Evolutionary conservation across 2,329 filamentous ascomycete species (phyloP).

Genomic region (Trichoderma asperellum): DNA sequence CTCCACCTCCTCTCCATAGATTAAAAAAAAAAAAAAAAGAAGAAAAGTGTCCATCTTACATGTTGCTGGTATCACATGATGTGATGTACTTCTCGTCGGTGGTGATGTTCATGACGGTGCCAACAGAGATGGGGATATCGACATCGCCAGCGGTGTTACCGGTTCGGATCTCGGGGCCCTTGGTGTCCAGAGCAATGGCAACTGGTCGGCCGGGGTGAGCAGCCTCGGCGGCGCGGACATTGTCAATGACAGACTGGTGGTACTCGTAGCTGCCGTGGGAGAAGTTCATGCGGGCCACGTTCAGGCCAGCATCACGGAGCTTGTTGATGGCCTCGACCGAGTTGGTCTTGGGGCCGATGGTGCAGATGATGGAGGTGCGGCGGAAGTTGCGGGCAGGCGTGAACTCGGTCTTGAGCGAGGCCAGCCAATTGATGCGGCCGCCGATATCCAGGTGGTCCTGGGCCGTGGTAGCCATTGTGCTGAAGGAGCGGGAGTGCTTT

Average conservation of each 20-base stretch:
- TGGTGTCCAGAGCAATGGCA: slow-evolving; percentile 87
- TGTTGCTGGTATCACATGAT: slow-evolving; percentile 84
- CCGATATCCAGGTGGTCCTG: slow-evolving; percentile 85
- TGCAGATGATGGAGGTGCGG: slow-evolving; percentile 97
- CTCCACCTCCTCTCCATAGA: background rate
- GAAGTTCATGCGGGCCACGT: slow-evolving; percentile 99
- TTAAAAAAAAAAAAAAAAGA: too few relatives aligned
- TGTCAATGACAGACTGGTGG: slow-evolving; percentile 97
- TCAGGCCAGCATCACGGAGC: slow-evolving; percentile 87
- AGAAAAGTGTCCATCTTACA: slow-evolving; percentile 62
- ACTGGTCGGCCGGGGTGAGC: slow-evolving; percentile 79
- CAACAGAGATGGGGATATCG: slow-evolving; percentile 84
- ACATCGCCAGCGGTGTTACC: slow-evolving; percentile 78
- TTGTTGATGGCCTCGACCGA: slow-evolving; percentile 95
- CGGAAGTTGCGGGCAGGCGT: slow-evolving; percentile 87
- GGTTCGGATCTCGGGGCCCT: slow-evolving; percentile 65
- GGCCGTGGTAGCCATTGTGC: slow-evolving; percentile 65
- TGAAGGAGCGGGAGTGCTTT: slow-evolving; percentile 41
- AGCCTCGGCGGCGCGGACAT: slow-evolving; percentile 85
- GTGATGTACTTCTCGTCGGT: slow-evolving; percentile 92
- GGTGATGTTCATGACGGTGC: slow-evolving; percentile 90
- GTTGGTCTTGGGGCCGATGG: slow-evolving; percentile 99
- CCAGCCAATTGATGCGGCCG: slow-evolving; percentile 68
- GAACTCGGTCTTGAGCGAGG: slow-evolving; percentile 83
- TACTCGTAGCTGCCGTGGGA: slow-evolving; percentile 83